Evolutionary conservation across 139 green algal species (phyloP), one percentile per base, ranked within the genome.

Genomic region (Ettlia oleoabundans): DNA sequence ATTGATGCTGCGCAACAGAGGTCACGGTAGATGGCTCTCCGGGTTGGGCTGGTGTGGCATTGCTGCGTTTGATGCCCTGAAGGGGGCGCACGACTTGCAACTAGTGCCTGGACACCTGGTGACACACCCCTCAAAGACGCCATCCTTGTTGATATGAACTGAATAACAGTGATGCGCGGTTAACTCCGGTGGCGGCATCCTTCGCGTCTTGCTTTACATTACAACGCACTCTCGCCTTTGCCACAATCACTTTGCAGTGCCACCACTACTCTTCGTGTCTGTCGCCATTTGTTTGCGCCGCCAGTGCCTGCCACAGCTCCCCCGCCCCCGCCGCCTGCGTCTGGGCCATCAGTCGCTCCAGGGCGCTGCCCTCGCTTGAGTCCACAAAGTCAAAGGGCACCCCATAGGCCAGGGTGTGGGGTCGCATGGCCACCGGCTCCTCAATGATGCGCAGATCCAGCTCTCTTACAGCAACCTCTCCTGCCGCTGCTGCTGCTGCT

Each of bases 381-480:
- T 93, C 89, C 15, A 89, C 83, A 65, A 93, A 83, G 51, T 93
- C 89, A 65, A 74, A 93, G 32, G 89, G 89, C 53, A 92, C 83
- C 0, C 86, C 88, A 41, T 90, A 92, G 18, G 82, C 78, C n/a
- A 72, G 53, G 9, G 51, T 75, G 42, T 69, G 51, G 18, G 89
- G 88, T 21, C 80, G 74, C 61, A 93, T 67, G 22, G 70, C 65
- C 30, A 88, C 66, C 2, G 84, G 58, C 35, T 84, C 70, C 7
- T 73, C 72, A 10, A 93, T 80, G n/a, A 89, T 62, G 22, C 89
- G 61, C 30, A 93, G 76, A 8, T 87, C 71, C 24, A 93, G n/a
- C 9, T 41, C 28, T 4, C 43, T 22, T 10, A 15, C 2, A 13
- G 40, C 21, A 8, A 21, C 21, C 15, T 37, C 38, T 19, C 40